A percentile compares a stretch with the other conserved stretches of the same genome.
These are phyloP conservation scores for Colletotrichum simmondsii DNA, from an alignment of 2,329 filamentous ascomycete genomes.

Conservation along the genomic window DNA sequence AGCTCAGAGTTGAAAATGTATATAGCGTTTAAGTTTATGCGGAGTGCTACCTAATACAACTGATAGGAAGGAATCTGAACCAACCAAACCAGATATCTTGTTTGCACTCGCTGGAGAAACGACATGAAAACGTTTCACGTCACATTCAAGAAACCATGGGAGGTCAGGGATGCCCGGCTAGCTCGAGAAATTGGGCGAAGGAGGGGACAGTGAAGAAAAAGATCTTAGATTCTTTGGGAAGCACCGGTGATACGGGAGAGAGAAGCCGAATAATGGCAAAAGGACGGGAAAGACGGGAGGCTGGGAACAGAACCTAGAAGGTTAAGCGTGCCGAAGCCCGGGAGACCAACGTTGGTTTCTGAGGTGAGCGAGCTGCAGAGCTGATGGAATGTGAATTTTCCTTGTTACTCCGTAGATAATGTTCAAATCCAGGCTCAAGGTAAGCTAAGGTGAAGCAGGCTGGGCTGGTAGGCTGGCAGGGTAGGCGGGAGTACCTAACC, in stretches of 20 bases:
- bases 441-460: neutral
- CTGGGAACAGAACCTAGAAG: neutral
- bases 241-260: neutral
- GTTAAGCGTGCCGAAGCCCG: neutral
- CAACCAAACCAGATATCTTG: neutral
- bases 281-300: too few species aligned
- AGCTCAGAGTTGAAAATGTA: neutral
- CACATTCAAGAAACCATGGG: conserved; percentile 19
- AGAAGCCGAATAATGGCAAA: too few species aligned
- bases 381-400: too few species aligned
- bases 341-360: neutral
- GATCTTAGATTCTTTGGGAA: neutral
- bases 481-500: neutral
- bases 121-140: conserved; percentile 22
- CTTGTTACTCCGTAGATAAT: too few species aligned
- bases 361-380: neutral
- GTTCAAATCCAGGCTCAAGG: neutral
- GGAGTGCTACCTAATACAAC: neutral
- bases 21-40: neutral
- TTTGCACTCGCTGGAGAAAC: conserved; percentile 24
- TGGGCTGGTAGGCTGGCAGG: neutral
- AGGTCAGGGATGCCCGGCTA: conserved; percentile 22
- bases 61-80: neutral
- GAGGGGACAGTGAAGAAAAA: neutral
- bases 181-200: neutral